Percentiles rank a stretch among this genome's conserved stretches.
phyloP scores from a whole-genome alignment of 179 eudicot genomes.

The Silene noctiflora region DNA sequence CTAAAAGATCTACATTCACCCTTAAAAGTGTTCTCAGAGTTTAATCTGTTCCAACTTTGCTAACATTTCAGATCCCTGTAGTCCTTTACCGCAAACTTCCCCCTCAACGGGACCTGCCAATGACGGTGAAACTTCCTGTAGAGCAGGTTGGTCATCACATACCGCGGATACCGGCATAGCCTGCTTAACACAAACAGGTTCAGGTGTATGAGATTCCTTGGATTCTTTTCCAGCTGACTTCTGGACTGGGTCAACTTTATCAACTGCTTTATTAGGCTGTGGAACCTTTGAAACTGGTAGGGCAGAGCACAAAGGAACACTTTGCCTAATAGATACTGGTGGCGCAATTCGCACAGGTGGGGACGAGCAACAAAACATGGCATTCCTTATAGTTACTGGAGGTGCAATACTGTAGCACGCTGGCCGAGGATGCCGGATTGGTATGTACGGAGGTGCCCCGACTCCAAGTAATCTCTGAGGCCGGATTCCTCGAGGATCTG shows the following conservation, averaged over 20 bases:
- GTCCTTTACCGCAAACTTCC: constrained; percentile 1
- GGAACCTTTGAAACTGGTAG: constrained; percentile 17
- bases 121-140: constrained; percentile 10
- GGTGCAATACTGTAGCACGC: constrained; percentile 55
- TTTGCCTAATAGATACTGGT: constrained; percentile 33
- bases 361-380: constrained; percentile 60
- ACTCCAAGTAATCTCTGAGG: constrained; percentile 52
- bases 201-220: constrained; percentile 6
- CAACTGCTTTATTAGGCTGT: constrained; percentile 18
- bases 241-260: constrained; percentile 17
- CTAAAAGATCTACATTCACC: constrained; percentile 30
- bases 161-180: constrained; percentile 29
- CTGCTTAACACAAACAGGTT: constrained; percentile 18
- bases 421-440: constrained; percentile 52
- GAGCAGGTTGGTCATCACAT: constrained; percentile 37
- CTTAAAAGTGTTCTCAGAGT: constrained; percentile 24
- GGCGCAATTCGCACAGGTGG: constrained; percentile 31
- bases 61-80: constrained; percentile 14
- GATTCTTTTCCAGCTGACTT: constrained; percentile 7
- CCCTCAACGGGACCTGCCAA: not conserved
- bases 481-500: constrained; percentile 31
- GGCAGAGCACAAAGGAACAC: constrained; percentile 34
- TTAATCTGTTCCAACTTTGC: constrained; percentile 29
- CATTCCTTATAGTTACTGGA: constrained; percentile 63
- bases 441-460: constrained; percentile 71